Evolutionary conservation across 441 rosid genomes (phyloP).

Genomic region (Sinapis alba): DNA sequence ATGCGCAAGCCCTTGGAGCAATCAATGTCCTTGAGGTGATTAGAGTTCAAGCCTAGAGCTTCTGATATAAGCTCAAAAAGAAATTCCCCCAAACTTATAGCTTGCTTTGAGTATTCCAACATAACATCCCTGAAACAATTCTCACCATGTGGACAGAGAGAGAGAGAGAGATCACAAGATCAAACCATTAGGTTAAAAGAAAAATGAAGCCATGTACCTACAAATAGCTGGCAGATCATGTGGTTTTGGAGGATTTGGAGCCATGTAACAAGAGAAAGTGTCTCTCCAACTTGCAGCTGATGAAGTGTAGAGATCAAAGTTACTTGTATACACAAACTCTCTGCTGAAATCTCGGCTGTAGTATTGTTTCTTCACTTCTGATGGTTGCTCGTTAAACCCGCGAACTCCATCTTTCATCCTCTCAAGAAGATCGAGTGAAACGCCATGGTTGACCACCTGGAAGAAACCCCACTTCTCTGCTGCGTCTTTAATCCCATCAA

Average conservation of each 20-base stretch:
- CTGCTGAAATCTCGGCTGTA: constrained; percentile 44
- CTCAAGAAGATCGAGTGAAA: constrained; percentile 42
- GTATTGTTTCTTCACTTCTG: constrained; percentile 38
- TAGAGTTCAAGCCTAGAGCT: constrained; percentile 55
- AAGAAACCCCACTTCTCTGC: constrained; percentile 45
- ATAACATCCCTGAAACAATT: constrained; percentile 45
- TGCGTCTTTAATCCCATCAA: constrained; percentile 31
- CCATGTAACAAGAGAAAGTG: constrained; percentile 45
- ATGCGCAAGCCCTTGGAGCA: constrained; percentile 43
- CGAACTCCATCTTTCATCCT: constrained; percentile 49
- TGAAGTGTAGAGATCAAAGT: constrained; percentile 50
- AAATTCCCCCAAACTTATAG: constrained; percentile 39
- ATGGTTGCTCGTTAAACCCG: constrained; percentile 50
- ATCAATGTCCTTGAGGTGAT: constrained; percentile 50
- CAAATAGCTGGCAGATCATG: constrained; percentile 53
- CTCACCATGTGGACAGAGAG: not conserved
- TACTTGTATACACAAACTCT: constrained; percentile 44
- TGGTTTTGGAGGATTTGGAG: constrained; percentile 53
- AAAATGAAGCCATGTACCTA: constrained; percentile 30
- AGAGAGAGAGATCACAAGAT: not conserved
- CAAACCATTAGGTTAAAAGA: not conserved
- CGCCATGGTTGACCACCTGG: constrained; percentile 51
- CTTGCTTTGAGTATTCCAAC: constrained; percentile 45
- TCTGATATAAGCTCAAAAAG: constrained; percentile 54
- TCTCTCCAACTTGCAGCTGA: constrained; percentile 60